Conservation (phyloP, 2,329 filamentous ascomycete genomes). For the Pyrenophora graminea region DNA sequence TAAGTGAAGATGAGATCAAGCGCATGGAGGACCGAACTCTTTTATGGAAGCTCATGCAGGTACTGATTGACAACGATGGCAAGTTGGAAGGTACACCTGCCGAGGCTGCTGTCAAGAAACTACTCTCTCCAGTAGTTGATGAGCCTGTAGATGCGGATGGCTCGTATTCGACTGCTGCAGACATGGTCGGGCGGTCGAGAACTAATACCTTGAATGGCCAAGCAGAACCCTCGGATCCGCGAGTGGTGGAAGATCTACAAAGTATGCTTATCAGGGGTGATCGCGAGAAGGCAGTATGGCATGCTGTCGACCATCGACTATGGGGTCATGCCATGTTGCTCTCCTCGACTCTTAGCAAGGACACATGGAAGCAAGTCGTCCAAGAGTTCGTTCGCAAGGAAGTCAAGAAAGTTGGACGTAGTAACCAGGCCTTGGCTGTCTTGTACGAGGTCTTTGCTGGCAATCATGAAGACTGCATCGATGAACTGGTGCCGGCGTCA, state of each 20-base stretch:
- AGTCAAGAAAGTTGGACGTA: conserved; percentile 78
- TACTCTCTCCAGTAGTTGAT: conserved; percentile 66
- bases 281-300: conserved; percentile 89
- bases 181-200: conserved; percentile 42
- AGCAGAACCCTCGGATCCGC: conserved; percentile 70
- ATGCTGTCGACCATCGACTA: conserved; percentile 86
- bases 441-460: conserved; percentile 93
- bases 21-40: conserved; percentile 77
- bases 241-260: conserved; percentile 72
- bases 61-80: conserved; percentile 87
- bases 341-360: conserved; percentile 73
- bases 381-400: conserved; percentile 96
- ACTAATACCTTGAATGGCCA: conserved; percentile 39
- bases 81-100: conserved; percentile 72
- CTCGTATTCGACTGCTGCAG: conserved; percentile 41
- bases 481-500: conserved; percentile 91
- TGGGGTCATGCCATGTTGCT: conserved; percentile 98
- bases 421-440: conserved; percentile 85
- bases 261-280: conserved; percentile 77
- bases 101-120: conserved; percentile 73
- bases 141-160: conserved; percentile 28
- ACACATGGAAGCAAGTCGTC: conserved; percentile 86
- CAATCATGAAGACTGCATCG: conserved; percentile 91
- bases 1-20: conserved; percentile 65
- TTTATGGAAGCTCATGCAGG: conserved; percentile 81